Base-by-base conservation (phyloP, 805 yeast species). In the Teunomyces kruisii region DNA sequence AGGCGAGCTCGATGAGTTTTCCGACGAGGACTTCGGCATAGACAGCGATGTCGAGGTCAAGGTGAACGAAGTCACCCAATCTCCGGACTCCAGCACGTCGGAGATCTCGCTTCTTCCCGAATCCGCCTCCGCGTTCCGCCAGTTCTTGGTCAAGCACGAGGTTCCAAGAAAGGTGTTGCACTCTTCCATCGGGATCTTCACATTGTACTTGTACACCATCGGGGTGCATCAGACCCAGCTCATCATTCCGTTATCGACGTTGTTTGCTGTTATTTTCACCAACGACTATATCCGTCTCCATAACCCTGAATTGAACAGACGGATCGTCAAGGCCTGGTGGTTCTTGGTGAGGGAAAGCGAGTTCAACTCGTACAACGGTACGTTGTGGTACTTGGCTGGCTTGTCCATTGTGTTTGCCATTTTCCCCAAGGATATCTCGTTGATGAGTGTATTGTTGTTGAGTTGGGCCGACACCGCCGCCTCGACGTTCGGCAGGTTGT, bases 381-480 rank as follows among this genome's bases (percentile, higher is more conserved):
- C 86, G 8, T 76, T 89, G 41, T 94, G 90, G 86, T 94, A 89
- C 62, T 68, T 90, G 31, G 71, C 86, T 1, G 99, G 99, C 4
- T 68, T 89, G 38, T 69, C 81, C 19, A 68, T 88, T 51, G 88
- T 90, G 8, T 87, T 90, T 57, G 50, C 75, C 1, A 64, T 81
- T 16, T 84, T 81, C 56, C 83, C 92, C 10, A 88, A 89, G 66
- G 99, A 94, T 58, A 83, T 94, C 40, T 74, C 84, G 0, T 71
- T 91, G 22, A 75, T 89, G 70, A 75, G 96, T 16, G 81, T 90
- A 3, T 73, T 90, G 52, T 71, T 92, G 41, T 76, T 94, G 50
- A 87, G 97, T 59, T 94, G 98, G 98, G 90, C 96, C 4, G 99
- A 94, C 61, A 89, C 98, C 8, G 92, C 97, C 2, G 99, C 99